Evolutionary conservation across 73 alveolate species (phyloP).

Genomic region (Urostyla sp.): DNA sequence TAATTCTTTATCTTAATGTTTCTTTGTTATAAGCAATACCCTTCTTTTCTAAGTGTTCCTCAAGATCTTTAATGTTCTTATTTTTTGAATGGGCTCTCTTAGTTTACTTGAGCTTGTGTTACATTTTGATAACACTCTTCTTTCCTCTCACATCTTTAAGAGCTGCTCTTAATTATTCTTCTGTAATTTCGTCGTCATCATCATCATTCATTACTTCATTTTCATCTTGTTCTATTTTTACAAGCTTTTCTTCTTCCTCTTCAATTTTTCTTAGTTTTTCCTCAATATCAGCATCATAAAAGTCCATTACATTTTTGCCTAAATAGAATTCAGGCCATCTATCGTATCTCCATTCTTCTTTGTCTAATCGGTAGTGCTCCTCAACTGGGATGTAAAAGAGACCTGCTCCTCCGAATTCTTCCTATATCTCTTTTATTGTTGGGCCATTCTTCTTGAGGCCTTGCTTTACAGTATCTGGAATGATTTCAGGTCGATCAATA

Average conservation of each 20-base stretch:
- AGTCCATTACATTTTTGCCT: constrained; percentile 99
- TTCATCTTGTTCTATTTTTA: constrained; percentile 60
- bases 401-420: constrained; percentile 98
- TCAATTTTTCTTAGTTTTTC: constrained; percentile 95
- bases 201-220: constrained; percentile 75
- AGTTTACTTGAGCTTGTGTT: constrained; percentile 50
- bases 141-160: constrained; percentile 60
- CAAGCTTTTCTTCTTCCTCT: constrained; percentile 95
- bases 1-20: constrained; percentile 48
- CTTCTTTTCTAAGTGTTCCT: constrained; percentile 43
- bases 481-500: constrained; percentile 79
- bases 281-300: constrained; percentile 97
- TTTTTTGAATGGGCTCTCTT: constrained; percentile 52
- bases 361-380: constrained; percentile 87
- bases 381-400: constrained; percentile 89
- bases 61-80: constrained; percentile 20
- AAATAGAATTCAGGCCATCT: constrained; percentile 98
- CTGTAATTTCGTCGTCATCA: constrained; percentile 52
- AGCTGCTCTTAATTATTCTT: constrained; percentile 54
- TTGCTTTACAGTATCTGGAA: constrained; percentile 77
- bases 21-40: constrained; percentile 37
- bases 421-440: constrained; percentile 88
- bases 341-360: constrained; percentile 99
- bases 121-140: constrained; percentile 10
- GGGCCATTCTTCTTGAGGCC: constrained; percentile 80